Evolutionary conservation across 805 yeast species (phyloP), one percentile per base, ranked within the genome.

Genomic region (Metschnikowia shivogae): DNA sequence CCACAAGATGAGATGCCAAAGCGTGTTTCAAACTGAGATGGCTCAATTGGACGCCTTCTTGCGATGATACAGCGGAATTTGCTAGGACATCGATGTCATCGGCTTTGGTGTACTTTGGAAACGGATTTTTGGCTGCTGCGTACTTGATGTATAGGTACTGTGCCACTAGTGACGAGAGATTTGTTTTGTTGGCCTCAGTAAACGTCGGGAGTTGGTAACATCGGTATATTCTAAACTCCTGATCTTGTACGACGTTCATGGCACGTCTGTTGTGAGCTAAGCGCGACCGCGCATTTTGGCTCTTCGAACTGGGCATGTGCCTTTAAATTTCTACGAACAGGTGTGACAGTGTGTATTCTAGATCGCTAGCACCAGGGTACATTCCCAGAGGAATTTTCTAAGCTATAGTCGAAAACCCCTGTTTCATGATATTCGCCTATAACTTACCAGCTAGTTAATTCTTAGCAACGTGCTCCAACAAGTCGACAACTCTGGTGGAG

Each of bases 401-500:
- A 45, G 47, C 52, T 33, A 39, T 44, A 24, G 33, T 41, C 31
- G n/a, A 30, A 37, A 5, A 37, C 11, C 40, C 34, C 33, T 28
- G 27, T 14, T 12, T 14, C 33, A 29, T 29, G 27, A 29, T 10
- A 9, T 30, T 20, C 34, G 34, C 33, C 49, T 40, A 54, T 30
- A 52, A 46, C 45, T 52, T 54, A 34, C 36, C 47, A 46, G 48
- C 22, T 30, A 49, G 43, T 52, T 48, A 52, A 49, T 49, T 43
- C 56, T 80, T 77, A 59, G 95, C 92, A 65, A 86, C 82, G 78
- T 80, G 83, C 73, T 84, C 82, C 62, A 88, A 73, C 66, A 89
- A 77, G 78, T 89, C 96, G 59, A 89, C 95, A 59, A 89, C 96
- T 80, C 96, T 89, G 75, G 93, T 85, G 62, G 95, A 86, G 86